phyloP scores from a whole-genome alignment of 371 early-diverging fungal species.

The Mortierella sp. region DNA sequence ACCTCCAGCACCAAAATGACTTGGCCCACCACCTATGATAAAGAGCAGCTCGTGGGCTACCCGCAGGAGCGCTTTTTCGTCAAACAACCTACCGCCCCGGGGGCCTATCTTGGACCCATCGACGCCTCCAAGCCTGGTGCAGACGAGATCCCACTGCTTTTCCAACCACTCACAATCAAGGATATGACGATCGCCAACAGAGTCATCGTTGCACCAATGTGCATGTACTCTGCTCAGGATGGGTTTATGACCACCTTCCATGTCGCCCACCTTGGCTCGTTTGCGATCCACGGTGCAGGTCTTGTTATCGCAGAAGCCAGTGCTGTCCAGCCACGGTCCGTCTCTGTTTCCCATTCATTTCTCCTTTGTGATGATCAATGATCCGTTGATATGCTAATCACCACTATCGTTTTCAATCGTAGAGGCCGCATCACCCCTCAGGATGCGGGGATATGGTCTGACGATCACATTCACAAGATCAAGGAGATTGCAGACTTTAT shows the following conservation, averaged over 20 bases:
- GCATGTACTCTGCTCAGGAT: slow-evolving; percentile 71
- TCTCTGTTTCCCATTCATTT: too few relatives aligned
- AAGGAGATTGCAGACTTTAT: slow-evolving; percentile 73
- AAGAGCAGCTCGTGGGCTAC: too few relatives aligned
- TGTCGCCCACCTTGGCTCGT: slow-evolving; percentile 74
- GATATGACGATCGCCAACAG: slow-evolving; percentile 76
- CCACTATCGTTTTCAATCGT: too few relatives aligned
- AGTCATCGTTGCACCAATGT: slow-evolving; percentile 86
- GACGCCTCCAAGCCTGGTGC: slow-evolving; percentile 28
- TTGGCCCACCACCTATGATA: slow-evolving; percentile 21
- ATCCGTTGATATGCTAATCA: too few relatives aligned
- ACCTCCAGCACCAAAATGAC: slow-evolving; percentile 16
- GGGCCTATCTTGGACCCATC: slow-evolving; percentile 44
- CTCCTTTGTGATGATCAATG: too few relatives aligned
- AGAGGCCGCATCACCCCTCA: slow-evolving; percentile 84
- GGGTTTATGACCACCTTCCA: slow-evolving; percentile 73
- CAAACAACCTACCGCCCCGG: slow-evolving; percentile 32
- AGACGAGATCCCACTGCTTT: slow-evolving; percentile 58
- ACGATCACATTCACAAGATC: slow-evolving; percentile 76
- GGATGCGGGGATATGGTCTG: slow-evolving; percentile 82
- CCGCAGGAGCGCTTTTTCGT: slow-evolving; percentile 38
- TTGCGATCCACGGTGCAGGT: slow-evolving; percentile 81
- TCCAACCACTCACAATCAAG: slow-evolving; percentile 74
- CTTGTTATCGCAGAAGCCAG: slow-evolving; percentile 85
- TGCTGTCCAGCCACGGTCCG: slow-evolving; percentile 76